Base-by-base conservation (phyloP, 768 basidiomycete genomes). In the Boletus rex-veris region DNA sequence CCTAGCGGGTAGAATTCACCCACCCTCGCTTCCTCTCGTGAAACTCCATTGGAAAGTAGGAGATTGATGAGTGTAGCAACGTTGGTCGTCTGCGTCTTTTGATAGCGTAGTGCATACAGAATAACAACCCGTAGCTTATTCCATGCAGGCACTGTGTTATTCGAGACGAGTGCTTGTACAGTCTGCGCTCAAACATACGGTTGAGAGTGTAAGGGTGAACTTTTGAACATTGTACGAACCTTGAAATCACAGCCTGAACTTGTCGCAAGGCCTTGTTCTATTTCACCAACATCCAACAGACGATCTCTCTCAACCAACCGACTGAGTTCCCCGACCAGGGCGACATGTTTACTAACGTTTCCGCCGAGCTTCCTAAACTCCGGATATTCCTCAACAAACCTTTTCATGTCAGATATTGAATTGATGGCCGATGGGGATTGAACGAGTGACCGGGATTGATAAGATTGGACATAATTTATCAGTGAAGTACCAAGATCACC, bases 271-370 rank as follows among this genome's bases (percentile, higher is more conserved):
- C 95, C 93, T 71, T 99, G 97, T 66, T 99, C 97, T 24, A 98
- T 82, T 74, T 99, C 97, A 26, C 92, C 92, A 3, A 95, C 82
- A 45, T 91, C 92, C 52, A 99, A 74, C 42, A 98, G 73, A 64
- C 88, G 90, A 64, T 95, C 88, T 54, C 84, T 75, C 48, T 84
- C 90, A 15, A 98, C 93, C 43, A 98, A 72, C 55, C 96, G 78
- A 65, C 93, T 96, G 55, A 99, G 78, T 68, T 99, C 97, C 12
- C 97, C 96, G 0, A 99, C 97, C 21, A 99, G 73, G 7, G 96
- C 92, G 19, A 98, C 97, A 64, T 98, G 97, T 72, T 98, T 99
- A 75, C 92, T 96, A 30, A 99, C 97, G 68, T 99, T 99, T 9
- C 95, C 95, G 1, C 97, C 94, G 30, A 99, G 79, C 68, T 95